Conservation (phyloP, 2,329 filamentous ascomycete species). For the Alternaria novae-zelandiae region DNA sequence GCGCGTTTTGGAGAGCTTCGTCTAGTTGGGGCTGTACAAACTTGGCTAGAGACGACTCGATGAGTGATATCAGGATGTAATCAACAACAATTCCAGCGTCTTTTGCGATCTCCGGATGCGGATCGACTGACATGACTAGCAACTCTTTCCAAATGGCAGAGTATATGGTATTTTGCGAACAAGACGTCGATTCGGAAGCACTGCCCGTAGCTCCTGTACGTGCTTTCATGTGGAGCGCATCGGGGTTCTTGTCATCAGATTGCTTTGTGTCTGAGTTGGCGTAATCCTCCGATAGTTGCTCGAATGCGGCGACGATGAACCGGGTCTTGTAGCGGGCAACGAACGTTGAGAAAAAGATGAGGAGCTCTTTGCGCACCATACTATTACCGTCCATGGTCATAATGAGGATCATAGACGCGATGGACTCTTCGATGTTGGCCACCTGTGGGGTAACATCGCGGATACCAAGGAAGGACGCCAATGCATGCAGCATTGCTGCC, state of each 20-base stretch:
- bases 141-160: slow-evolving; percentile 94
- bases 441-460: slow-evolving; percentile 91
- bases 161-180: slow-evolving; percentile 86
- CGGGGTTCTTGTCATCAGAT: slow-evolving; percentile 33
- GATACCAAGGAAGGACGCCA: slow-evolving; percentile 93
- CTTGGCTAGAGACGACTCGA: slow-evolving; percentile 76
- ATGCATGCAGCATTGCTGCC: slow-evolving; percentile 88
- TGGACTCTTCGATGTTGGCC: slow-evolving; percentile 85
- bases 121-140: slow-evolving; percentile 88
- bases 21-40: slow-evolving; percentile 75
- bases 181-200: slow-evolving; percentile 22
- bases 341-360: slow-evolving; percentile 93
- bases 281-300: slow-evolving; percentile 85
- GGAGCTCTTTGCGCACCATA: slow-evolving; percentile 88
- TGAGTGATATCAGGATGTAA: slow-evolving; percentile 77
- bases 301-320: slow-evolving; percentile 88
- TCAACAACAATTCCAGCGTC: slow-evolving; percentile 87
- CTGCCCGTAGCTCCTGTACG: slow-evolving; percentile 19
- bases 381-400: slow-evolving; percentile 95
- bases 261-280: slow-evolving; percentile 20
- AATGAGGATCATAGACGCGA: slow-evolving; percentile 86
- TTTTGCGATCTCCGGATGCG: slow-evolving; percentile 88
- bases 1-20: slow-evolving; percentile 63
- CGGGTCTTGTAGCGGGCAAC: slow-evolving; percentile 89
- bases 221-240: slow-evolving; percentile 40